phyloP scores from a whole-genome alignment of 192 early-diverging fungal genomes.

The Entophlyctis luteolus region DNA sequence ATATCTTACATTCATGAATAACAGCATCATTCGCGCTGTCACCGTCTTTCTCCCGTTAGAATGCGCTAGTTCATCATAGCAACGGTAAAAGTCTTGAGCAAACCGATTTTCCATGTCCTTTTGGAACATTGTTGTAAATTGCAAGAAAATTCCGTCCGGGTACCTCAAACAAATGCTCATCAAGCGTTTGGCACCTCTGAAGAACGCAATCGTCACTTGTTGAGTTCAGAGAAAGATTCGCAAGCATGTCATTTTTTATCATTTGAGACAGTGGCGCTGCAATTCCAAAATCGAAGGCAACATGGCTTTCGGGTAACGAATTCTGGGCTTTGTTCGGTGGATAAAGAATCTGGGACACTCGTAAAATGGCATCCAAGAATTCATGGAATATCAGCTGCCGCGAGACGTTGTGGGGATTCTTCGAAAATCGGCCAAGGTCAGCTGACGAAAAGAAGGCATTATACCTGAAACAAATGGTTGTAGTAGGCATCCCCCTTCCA shows the following conservation, averaged over 20 bases:
- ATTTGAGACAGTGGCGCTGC: constrained; percentile 34
- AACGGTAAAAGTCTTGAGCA: constrained; percentile 19
- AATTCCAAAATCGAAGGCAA: constrained; percentile 31
- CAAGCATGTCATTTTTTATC: constrained; percentile 40
- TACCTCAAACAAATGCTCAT: background rate
- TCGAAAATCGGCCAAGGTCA: background rate
- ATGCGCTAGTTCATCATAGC: constrained; percentile 29
- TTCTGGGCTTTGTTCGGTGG: constrained; percentile 9
- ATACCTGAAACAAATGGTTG: constrained; percentile 30
- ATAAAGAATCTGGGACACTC: constrained; percentile 35
- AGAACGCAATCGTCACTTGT: background rate
- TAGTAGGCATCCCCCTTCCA: constrained; percentile 30
- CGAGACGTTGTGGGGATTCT: constrained; percentile 43
- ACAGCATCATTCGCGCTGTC: constrained; percentile 40
- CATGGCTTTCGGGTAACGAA: constrained; percentile 37
- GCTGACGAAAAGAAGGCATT: constrained; percentile 4
- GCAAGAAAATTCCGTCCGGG: background rate
- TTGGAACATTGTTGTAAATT: too few relatives aligned
- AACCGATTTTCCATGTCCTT: constrained; percentile 29
- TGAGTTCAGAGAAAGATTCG: background rate
- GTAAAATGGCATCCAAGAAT: constrained; percentile 41
- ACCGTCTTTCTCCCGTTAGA: constrained; percentile 32
- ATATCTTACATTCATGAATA: constrained; percentile 28
- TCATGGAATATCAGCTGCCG: constrained; percentile 46
- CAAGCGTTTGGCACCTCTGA: background rate